Evolutionary conservation across 2,329 filamentous ascomycete species (phyloP).

Genomic region (Alternaria sp.): DNA sequence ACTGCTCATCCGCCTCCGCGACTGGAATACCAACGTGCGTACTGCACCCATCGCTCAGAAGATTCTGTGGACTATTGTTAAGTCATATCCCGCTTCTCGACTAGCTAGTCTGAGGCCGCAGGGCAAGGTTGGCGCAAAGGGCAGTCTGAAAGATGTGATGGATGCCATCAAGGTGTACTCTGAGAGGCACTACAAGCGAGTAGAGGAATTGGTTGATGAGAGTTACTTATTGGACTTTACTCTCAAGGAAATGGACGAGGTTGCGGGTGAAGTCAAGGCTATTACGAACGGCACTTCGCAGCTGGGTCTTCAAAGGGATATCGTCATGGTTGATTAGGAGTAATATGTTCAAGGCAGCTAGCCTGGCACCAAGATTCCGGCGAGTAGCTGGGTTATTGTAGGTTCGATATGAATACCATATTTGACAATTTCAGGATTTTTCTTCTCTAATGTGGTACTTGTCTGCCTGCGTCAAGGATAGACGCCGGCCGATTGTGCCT

Average conservation of each 20-base stretch:
- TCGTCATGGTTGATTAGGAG: constrained; percentile 43
- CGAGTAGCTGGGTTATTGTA: neutral
- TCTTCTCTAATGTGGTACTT: neutral
- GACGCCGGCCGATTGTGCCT: constrained; percentile 1
- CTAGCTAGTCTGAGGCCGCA: constrained; percentile 71
- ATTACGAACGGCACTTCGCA: constrained; percentile 38
- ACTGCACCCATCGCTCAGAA: constrained; percentile 86
- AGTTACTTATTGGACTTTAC: constrained; percentile 96
- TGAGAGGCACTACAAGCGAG: constrained; percentile 87
- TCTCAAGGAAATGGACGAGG: constrained; percentile 87
- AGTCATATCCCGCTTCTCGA: constrained; percentile 79
- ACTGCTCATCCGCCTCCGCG: constrained; percentile 81
- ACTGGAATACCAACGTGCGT: constrained; percentile 97
- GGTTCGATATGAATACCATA: neutral
- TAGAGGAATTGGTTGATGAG: constrained; percentile 92
- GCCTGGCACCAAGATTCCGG: neutral
- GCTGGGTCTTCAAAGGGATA: constrained; percentile 35
- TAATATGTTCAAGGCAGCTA: too few relatives aligned
- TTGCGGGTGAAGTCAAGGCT: constrained; percentile 47
- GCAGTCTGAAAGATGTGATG: constrained; percentile 77
- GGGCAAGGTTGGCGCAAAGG: constrained; percentile 47
- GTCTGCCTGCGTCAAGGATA: neutral
- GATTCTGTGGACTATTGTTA: constrained; percentile 80
- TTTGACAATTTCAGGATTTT: neutral
- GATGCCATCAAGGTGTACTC: constrained; percentile 91